Percentiles rank a stretch among this genome's conserved stretches.
Conservation (phyloP, 2,329 filamentous ascomycete genomes). For the Coniochaeta pulveracea region DNA sequence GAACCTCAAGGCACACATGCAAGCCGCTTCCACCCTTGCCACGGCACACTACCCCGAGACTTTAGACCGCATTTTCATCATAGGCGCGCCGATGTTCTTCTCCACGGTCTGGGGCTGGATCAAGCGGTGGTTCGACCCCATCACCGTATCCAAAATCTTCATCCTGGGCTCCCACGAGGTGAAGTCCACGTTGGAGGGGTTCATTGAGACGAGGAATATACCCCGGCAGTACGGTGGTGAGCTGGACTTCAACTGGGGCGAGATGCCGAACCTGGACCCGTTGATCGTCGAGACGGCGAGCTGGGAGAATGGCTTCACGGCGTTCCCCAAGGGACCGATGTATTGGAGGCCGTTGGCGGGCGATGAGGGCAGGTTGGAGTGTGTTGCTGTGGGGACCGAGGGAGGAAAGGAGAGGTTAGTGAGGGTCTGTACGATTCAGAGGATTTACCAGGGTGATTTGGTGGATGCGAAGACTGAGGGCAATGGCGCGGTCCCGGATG, state of each 20-base stretch:
- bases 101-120: slow-evolving; percentile 91
- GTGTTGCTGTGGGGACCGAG: slow-evolving; percentile 38
- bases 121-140: slow-evolving; percentile 91
- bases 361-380: slow-evolving; percentile 34
- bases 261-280: slow-evolving; percentile 62
- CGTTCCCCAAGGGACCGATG: slow-evolving; percentile 45
- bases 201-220: slow-evolving; percentile 74
- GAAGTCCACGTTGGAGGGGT: slow-evolving; percentile 62
- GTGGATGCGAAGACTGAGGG: no score
- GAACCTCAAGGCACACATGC: slow-evolving; percentile 91
- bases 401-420: slow-evolving; percentile 29
- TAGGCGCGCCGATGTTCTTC: slow-evolving; percentile 85
- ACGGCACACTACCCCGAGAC: slow-evolving; percentile 95
- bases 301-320: slow-evolving; percentile 40
- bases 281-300: slow-evolving; percentile 33
- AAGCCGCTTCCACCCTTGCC: slow-evolving; percentile 76
- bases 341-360: slow-evolving; percentile 39
- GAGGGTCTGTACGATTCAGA: slow-evolving; percentile 39
- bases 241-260: slow-evolving; percentile 72
- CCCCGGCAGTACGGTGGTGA: slow-evolving; percentile 84
- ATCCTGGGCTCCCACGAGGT: slow-evolving; percentile 69
- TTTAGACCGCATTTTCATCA: slow-evolving; percentile 74
- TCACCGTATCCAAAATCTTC: slow-evolving; percentile 92
- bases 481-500: no score
- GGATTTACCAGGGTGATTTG: slow-evolving; percentile 22